Percentiles rank a stretch among this genome's conserved stretches.
Evolutionary conservation across 495 filamentous ascomycete species (phyloP).

Genomic region (Penicillium longicatenatum): DNA sequence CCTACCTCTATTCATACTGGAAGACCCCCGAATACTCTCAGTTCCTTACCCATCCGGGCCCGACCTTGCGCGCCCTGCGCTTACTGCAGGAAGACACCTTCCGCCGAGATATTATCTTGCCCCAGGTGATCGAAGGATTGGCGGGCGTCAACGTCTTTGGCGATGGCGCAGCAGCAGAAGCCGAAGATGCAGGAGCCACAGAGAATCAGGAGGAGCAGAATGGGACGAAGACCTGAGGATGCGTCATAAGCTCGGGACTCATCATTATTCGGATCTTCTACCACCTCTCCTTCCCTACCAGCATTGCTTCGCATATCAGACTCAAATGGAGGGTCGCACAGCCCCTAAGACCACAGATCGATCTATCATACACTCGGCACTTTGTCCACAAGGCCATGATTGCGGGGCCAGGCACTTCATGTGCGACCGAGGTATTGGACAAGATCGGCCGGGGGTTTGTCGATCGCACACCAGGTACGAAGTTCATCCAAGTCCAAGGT

Average conservation of each 20-base stretch:
- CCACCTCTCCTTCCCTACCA: not conserved
- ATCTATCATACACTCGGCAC: constrained; percentile 8
- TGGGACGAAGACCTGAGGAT: constrained; percentile 30
- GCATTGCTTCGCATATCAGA: not conserved
- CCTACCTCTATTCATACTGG: constrained; percentile 83
- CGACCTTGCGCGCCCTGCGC: constrained; percentile 79
- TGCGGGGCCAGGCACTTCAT: constrained; percentile 21
- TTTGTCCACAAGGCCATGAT: constrained; percentile 9
- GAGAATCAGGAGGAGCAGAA: constrained; percentile 25
- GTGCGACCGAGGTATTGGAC: constrained; percentile 27
- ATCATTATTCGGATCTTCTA: constrained; percentile 4
- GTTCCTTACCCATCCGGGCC: constrained; percentile 78
- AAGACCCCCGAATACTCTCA: constrained; percentile 77
- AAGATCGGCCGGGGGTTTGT: constrained; percentile 22
- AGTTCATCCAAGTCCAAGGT: constrained; percentile 6
- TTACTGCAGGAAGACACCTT: constrained; percentile 83
- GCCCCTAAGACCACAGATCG: not conserved
- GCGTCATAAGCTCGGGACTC: constrained; percentile 12
- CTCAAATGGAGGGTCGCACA: constrained; percentile 5
- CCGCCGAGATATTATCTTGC: constrained; percentile 76
- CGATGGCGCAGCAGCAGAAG: constrained; percentile 23
- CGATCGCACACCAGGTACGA: constrained; percentile 21
- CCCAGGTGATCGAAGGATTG: constrained; percentile 67
- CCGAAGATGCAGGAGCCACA: constrained; percentile 32
- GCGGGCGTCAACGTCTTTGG: constrained; percentile 53